These are phyloP conservation scores for Ceratobasidium theobromae DNA, from an alignment of 1,284 basidiomycete species.

Conservation along the genomic window DNA sequence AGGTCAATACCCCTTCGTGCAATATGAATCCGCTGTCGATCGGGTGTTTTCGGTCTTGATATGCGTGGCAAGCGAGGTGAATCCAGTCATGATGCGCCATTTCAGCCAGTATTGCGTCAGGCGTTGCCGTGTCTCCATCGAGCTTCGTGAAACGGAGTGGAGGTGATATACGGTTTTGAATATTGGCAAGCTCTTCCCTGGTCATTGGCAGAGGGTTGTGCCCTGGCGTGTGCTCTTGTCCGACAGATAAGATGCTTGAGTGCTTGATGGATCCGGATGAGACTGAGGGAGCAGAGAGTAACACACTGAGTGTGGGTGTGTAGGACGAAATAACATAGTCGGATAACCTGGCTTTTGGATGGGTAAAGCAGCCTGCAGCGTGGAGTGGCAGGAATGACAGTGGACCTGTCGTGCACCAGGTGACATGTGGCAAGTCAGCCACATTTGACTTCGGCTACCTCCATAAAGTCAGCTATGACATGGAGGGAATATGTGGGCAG, in stretches of 20 bases:
- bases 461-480: neutral
- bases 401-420: slow-evolving; percentile 1
- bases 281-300: too few relatives aligned
- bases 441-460: neutral
- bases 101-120: neutral
- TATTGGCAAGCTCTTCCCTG: neutral
- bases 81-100: neutral
- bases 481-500: neutral
- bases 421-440: neutral
- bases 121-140: neutral
- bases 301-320: neutral
- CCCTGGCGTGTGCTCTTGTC: neutral
- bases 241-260: neutral
- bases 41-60: neutral
- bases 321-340: neutral
- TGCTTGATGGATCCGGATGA: neutral
- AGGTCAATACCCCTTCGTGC: neutral
- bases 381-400: slow-evolving; percentile 1
- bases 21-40: neutral
- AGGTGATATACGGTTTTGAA: neutral
- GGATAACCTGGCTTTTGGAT: neutral
- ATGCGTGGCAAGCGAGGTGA: slow-evolving; percentile 6
- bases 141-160: neutral
- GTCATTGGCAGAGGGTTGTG: neutral
- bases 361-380: neutral